Base-by-base conservation (phyloP, 139 green algal genomes). In the Chlamydomonas sphaeroides region DNA sequence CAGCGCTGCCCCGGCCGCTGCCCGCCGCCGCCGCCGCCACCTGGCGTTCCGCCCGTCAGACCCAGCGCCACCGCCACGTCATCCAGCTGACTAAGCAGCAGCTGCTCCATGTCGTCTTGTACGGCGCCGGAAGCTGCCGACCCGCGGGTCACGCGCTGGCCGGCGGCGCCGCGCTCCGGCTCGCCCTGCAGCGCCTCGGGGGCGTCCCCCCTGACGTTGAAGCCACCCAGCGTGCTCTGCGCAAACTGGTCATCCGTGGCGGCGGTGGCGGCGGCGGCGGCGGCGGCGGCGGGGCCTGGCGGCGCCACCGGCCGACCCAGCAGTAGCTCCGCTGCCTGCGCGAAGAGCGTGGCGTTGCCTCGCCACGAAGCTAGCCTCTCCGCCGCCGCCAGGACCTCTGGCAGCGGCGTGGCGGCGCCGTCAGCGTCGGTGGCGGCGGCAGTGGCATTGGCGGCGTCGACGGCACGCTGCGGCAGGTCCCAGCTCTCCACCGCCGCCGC, bases 71-170 rank as follows among this genome's bases (percentile, higher is more conserved):
- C n/a, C n/a, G n/a, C n/a, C n/a, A n/a, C 74, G 26, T 26, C 59
- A 18, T 45, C n/a, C 57, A 80, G 49, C 74, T 80, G 74, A 28
- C 8, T 30, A 30, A 36, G 5, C 30, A 80, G 61, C n/a, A 41
- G 2, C 41, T 28, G 17, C 74, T 70, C 41, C 30, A 71, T 30
- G 6, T 33, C 41, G 41, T 59, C 41, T 5, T 45, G 4, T 20
- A 15, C 41, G 5, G 59, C n/a, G 4, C 25, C 59, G 18, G 21
- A 3, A n/a, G 14, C 17, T 10, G 42, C 75, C 0, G 61, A 65
- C n/a, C 75, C 75, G 7, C 62, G 75, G 32, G 62, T 38, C 62
- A 72, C 62, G 15, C 75, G 61, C 59, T 48, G 42, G 32, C 75
- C 75, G 15, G 42, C 2, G 1, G 75, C 42, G 33, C 65, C 75